Evolutionary conservation across 306 rosid genomes (phyloP).

Genomic region (Fagus sylvatica): DNA sequence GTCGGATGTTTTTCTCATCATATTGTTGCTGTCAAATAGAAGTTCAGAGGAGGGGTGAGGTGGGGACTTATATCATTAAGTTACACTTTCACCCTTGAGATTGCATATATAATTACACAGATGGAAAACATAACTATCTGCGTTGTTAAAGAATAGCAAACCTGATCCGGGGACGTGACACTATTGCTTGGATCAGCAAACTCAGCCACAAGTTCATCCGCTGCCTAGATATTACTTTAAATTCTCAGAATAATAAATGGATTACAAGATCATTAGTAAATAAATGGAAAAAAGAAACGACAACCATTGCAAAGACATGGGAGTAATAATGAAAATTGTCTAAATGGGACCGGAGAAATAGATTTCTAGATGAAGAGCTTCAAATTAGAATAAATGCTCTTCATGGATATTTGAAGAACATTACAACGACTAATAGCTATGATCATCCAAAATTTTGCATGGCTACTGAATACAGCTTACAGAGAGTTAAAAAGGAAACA

Average conservation of each 20-base stretch:
- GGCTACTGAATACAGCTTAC: background rate
- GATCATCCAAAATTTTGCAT: background rate
- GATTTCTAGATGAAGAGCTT: background rate
- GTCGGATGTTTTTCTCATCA: conserved; percentile 91
- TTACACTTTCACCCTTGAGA: conserved; percentile 12
- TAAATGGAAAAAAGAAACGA: background rate
- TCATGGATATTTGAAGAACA: background rate
- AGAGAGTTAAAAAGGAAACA: background rate
- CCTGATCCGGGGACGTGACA: conserved; percentile 87
- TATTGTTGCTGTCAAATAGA: conserved; percentile 82
- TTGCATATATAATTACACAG: conserved; percentile 13
- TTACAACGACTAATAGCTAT: background rate
- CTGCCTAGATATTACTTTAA: conserved; percentile 60
- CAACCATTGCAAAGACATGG: background rate
- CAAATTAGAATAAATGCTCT: background rate
- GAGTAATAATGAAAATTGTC: background rate
- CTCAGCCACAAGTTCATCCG: conserved; percentile 99
- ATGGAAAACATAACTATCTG: conserved; percentile 16
- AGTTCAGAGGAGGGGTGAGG: conserved; percentile 15
- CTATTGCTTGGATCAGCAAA: conserved; percentile 73
- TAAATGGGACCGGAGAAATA: background rate
- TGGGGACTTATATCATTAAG: conserved; percentile 19
- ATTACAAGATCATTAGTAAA: background rate
- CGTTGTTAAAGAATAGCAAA: conserved; percentile 27
- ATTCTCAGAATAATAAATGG: conserved; percentile 23